These are phyloP conservation scores for Rhodomyrtus psidioides DNA, from an alignment of 441 rosid genomes.

Conservation along the genomic window DNA sequence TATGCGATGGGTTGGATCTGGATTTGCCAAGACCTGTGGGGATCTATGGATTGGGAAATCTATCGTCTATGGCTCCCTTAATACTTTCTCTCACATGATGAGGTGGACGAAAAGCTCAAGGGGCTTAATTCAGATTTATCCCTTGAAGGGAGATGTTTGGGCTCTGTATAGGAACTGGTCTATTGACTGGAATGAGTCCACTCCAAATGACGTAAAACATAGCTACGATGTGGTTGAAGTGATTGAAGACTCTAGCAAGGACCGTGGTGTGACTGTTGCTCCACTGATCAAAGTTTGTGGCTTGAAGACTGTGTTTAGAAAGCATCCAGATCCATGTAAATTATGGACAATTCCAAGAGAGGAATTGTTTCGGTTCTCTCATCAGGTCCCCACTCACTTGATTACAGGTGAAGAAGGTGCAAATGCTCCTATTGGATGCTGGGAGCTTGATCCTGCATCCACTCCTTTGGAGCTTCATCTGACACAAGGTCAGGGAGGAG, in stretches of 20 bases:
- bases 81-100: slow-evolving; percentile 37
- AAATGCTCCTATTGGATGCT: slow-evolving; percentile 25
- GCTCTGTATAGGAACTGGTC: slow-evolving; percentile 34
- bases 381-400: slow-evolving; percentile 26
- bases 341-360: slow-evolving; percentile 18
- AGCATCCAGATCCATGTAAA: not conserved
- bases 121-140: slow-evolving; percentile 30
- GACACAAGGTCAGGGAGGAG: not conserved
- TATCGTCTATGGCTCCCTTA: slow-evolving; percentile 6
- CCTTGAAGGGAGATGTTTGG: slow-evolving; percentile 32
- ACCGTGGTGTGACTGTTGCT: slow-evolving; percentile 13
- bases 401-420: slow-evolving; percentile 28
- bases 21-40: slow-evolving; percentile 15
- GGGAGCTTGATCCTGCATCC: slow-evolving; percentile 36
- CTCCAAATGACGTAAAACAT: slow-evolving; percentile 21
- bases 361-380: slow-evolving; percentile 32
- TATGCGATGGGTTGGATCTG: slow-evolving; percentile 25
- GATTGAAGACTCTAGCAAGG: slow-evolving; percentile 16
- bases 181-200: slow-evolving; percentile 20
- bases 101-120: slow-evolving; percentile 20
- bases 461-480: slow-evolving; percentile 23
- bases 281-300: slow-evolving; percentile 25
- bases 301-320: slow-evolving; percentile 22
- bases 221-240: slow-evolving; percentile 37
- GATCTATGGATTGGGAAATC: slow-evolving; percentile 20